Percentiles rank a stretch among this genome's conserved stretches.
Conservation (phyloP, 2,329 filamentous ascomycete species). For the Verticillium nubilum region DNA sequence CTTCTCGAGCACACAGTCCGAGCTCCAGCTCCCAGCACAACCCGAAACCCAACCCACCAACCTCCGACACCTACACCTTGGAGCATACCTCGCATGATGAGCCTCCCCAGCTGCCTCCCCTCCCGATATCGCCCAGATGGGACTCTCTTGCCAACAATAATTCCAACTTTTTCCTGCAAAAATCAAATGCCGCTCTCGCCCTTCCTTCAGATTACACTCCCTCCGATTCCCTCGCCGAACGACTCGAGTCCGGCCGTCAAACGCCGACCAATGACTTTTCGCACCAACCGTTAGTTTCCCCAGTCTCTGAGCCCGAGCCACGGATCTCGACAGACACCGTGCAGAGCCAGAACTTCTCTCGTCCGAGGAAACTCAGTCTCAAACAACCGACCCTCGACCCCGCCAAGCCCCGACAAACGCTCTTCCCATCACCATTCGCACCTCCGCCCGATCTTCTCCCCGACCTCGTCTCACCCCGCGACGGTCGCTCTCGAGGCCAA, state of each 20-base stretch:
- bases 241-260: not conserved
- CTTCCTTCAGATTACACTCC: constrained; percentile 20
- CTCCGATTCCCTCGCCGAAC: constrained; percentile 22
- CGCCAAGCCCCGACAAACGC: constrained; percentile 21
- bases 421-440: constrained; percentile 9
- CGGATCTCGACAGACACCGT: constrained; percentile 12
- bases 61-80: constrained; percentile 5
- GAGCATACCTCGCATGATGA: constrained; percentile 14
- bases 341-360: constrained; percentile 51
- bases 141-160: constrained; percentile 29
- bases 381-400: constrained; percentile 33
- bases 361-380: constrained; percentile 50
- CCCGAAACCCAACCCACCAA: constrained; percentile 9
- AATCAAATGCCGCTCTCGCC: constrained; percentile 16
- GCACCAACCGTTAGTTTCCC: constrained; percentile 9
- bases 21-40: constrained; percentile 6
- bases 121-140: constrained; percentile 38
- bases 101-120: constrained; percentile 22
- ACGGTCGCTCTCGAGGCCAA: constrained; percentile 35
- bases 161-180: constrained; percentile 11
- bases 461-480: constrained; percentile 14
- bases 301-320: constrained; percentile 17
- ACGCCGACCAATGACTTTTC: constrained; percentile 12
- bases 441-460: constrained; percentile 15
- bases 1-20: constrained; percentile 8